Evolutionary conservation across 73 alveolate genomes (phyloP), one percentile per base, ranked within the genome.

Genomic region (Paraurostyla sp.): DNA sequence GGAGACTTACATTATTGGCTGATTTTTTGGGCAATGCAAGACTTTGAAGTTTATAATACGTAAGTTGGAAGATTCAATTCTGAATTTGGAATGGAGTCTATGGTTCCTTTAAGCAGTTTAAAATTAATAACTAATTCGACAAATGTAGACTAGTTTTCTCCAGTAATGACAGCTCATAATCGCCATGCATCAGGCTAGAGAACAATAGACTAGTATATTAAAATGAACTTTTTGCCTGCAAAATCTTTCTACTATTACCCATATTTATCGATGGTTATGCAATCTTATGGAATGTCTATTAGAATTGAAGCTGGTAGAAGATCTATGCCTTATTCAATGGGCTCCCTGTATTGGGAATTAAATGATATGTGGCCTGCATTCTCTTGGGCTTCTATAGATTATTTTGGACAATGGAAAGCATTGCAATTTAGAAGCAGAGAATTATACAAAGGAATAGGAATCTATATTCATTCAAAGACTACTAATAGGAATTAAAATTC

Each of bases 331-430:
- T 92, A 78, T 56, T 94, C 96, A 48, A 91, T 92, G 93, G 99
- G 99, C 0, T 73, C 98, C 25, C 91, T 96, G 30, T 94, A 91
- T 76, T 96, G 99, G 99, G 92, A 96, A 80, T 80, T 96, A 25
- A 96, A 96, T 92, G 99, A 96, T 89, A 92, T 92, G 9, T 96
- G 99, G 99, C 97, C 99, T 27, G 99, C 91, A 0, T 92, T 95
- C 46, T 96, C 99, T 33, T 96, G 99, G 99, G 93, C 99, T 0
- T 71, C 97, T 29, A 91, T 94, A 25, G 99, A 96, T 89, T 96
- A 88, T 76, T 96, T 94, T 69, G 98, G 98, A 20, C 82, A 91
- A 56, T 96, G 99, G 99, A 96, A 96, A 89, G 96, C 92, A 33
- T 88, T 90, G 57, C 95, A 94, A 83, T 94, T 87, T 69, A 85